phyloP scores from a whole-genome alignment of 495 filamentous ascomycete genomes.

The Aspergillus coremiiformis region DNA sequence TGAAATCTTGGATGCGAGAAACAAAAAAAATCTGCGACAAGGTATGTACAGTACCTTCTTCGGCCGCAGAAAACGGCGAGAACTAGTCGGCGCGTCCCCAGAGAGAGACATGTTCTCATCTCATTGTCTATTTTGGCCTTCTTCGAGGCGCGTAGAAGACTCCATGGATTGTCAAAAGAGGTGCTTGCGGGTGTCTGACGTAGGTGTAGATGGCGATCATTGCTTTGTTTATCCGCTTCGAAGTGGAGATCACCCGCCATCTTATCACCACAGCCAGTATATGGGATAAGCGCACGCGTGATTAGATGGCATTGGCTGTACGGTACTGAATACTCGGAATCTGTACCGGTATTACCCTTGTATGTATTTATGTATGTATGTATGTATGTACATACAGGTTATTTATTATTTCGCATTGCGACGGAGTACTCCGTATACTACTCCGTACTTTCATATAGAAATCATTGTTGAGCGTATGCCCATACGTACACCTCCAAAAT shows the following conservation, averaged over 20 bases:
- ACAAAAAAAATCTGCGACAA: background rate
- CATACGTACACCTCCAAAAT: too few relatives aligned
- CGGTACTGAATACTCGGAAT: too few relatives aligned
- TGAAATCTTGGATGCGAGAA: background rate
- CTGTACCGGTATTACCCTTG: too few relatives aligned
- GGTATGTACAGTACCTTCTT: conserved; percentile 23
- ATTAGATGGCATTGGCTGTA: background rate
- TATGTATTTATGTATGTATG: too few relatives aligned
- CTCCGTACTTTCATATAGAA: too few relatives aligned
- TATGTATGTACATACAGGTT: background rate
- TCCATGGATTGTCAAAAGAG: background rate
- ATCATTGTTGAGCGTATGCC: too few relatives aligned
- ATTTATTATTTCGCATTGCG: background rate
- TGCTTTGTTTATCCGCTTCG: background rate
- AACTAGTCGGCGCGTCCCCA: conserved; percentile 29
- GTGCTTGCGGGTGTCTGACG: background rate
- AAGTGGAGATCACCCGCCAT: background rate
- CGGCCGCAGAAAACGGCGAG: conserved; percentile 35
- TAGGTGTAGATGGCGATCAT: background rate
- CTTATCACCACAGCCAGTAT: conserved; percentile 2
- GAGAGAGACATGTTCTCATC: conserved; percentile 23
- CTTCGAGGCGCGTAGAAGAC: background rate
- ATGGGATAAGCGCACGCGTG: background rate
- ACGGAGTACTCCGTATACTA: background rate
- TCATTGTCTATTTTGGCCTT: conserved; percentile 11